Conservation (phyloP, 257 asterid species). For the Paraleonurus japonicus region DNA sequence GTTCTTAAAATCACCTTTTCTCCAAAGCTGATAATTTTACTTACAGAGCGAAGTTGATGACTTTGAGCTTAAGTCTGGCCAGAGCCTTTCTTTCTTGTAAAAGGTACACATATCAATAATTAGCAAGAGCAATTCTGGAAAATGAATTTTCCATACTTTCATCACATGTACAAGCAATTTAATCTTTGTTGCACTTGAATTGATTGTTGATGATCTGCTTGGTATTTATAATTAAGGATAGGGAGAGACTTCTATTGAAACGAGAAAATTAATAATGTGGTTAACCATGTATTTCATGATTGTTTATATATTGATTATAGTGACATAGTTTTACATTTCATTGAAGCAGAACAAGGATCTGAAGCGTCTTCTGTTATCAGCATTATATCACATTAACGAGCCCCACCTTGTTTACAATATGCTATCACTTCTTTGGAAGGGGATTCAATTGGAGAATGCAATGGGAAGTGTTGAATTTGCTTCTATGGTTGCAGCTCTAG, state of each 20-base stretch:
- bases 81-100: background rate
- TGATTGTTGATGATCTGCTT: slow-evolving; percentile 3
- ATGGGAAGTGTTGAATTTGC: slow-evolving; percentile 82
- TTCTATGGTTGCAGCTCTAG: slow-evolving; percentile 68
- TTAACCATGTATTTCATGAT: background rate
- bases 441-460: slow-evolving; percentile 69
- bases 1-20: background rate
- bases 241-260: background rate
- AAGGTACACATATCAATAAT: too few species aligned
- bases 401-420: slow-evolving; percentile 89
- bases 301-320: background rate
- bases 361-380: slow-evolving; percentile 72
- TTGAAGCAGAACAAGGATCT: slow-evolving; percentile 71
- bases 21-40: background rate
- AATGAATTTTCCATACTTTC: too few species aligned
- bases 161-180: too few species aligned
- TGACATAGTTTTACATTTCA: slow-evolving; percentile 19
- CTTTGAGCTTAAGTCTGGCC: background rate
- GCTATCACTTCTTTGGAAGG: slow-evolving; percentile 93
- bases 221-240: background rate
- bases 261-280: background rate
- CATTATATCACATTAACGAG: slow-evolving; percentile 79
- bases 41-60: too few species aligned
- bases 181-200: background rate
- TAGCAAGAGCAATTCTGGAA: too few species aligned